phyloP scores from a whole-genome alignment of 129 eudicot species.

The Tagetes erecta region DNA sequence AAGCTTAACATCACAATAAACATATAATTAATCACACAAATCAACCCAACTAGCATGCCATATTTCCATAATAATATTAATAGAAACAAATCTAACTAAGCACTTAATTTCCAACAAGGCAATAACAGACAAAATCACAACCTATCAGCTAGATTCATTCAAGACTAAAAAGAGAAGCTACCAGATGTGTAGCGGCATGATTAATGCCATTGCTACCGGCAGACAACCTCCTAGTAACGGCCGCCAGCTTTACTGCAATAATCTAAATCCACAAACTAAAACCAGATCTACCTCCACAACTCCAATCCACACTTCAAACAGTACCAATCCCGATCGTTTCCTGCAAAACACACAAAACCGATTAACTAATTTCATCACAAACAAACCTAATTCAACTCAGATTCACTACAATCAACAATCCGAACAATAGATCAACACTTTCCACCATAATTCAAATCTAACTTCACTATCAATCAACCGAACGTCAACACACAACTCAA shows the following conservation, averaged over 20 bases:
- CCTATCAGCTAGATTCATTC: conserved; percentile 21
- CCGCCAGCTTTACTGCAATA: conserved; percentile 67
- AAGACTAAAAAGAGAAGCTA: conserved; percentile 30
- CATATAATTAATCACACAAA: not conserved
- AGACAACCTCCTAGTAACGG: conserved; percentile 81
- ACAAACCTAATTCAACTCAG: not conserved
- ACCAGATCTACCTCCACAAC: conserved; percentile 52
- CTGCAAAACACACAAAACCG: conserved; percentile 35
- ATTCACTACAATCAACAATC: not conserved
- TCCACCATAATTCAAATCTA: not conserved
- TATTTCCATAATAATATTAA: not conserved
- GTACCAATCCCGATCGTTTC: conserved; percentile 37
- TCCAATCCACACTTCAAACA: conserved; percentile 35
- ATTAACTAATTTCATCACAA: conserved; percentile 18
- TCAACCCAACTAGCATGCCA: not conserved
- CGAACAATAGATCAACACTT: conserved; percentile 25
- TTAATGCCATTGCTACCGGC: conserved; percentile 71
- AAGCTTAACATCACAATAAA: conserved; percentile 20
- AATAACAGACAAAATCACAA: conserved; percentile 1
- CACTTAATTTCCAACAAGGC: conserved; percentile 4
- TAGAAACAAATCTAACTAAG: not conserved
- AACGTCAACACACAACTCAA: conserved; percentile 7
- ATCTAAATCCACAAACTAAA: conserved; percentile 5
- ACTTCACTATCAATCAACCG: conserved; percentile 15
- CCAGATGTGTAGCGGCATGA: conserved; percentile 59